phyloP scores from a whole-genome alignment of 495 filamentous ascomycete genomes.

The Hypoxylon lienhwacheense region DNA sequence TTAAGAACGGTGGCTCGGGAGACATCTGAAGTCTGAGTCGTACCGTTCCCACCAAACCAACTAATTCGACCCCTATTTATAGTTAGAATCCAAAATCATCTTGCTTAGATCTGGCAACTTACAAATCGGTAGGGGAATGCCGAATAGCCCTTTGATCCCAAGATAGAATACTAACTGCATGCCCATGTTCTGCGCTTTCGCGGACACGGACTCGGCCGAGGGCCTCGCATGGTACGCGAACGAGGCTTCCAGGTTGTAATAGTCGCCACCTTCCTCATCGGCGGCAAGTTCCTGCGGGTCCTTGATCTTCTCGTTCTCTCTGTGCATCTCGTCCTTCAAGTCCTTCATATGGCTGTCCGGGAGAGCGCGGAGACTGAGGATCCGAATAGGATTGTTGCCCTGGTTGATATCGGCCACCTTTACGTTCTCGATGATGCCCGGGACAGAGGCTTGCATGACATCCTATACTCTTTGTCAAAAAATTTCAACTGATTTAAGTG shows the following conservation, averaged over 20 bases:
- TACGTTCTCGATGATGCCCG: conserved; percentile 87
- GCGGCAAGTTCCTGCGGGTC: conserved; percentile 87
- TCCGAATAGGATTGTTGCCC: conserved; percentile 84
- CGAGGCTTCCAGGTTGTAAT: conserved; percentile 91
- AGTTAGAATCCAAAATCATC: conserved; percentile 10
- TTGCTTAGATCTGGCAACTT: not conserved
- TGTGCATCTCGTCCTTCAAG: conserved; percentile 75
- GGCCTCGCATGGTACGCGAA: conserved; percentile 92
- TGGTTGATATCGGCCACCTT: conserved; percentile 95
- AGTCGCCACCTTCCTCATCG: conserved; percentile 87
- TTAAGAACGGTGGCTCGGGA: conserved; percentile 87
- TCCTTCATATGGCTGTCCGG: conserved; percentile 80
- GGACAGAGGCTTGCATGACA: conserved; percentile 94
- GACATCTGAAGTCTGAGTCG: conserved; percentile 80
- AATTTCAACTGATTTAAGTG: not conserved
- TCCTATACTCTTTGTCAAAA: conserved; percentile 63
- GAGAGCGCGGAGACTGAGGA: conserved; percentile 85
- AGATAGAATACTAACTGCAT: conserved; percentile 92
- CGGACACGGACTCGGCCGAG: conserved; percentile 63
- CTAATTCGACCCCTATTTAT: conserved; percentile 68
- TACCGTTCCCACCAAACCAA: conserved; percentile 82
- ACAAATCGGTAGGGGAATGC: conserved; percentile 85
- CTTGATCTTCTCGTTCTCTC: conserved; percentile 74
- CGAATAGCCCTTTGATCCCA: conserved; percentile 81
- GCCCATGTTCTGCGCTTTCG: conserved; percentile 91